Evolutionary conservation across 1,284 basidiomycete species (phyloP), one percentile per base, ranked within the genome.

Genomic region (Fomes fomentarius): DNA sequence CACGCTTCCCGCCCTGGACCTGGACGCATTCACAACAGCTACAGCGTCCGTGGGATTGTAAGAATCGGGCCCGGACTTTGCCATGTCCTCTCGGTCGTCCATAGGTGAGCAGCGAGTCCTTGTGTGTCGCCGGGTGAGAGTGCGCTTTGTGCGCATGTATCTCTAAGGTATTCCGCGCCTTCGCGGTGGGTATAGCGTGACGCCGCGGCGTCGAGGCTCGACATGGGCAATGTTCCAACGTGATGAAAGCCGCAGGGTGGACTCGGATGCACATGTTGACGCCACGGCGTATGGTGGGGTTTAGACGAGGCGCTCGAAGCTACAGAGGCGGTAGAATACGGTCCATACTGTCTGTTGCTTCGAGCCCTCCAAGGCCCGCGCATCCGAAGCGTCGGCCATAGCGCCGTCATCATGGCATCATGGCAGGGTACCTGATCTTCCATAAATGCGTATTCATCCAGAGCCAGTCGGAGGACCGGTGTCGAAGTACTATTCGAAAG

Each of bases 251-350:
- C n/a, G n/a, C n/a, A n/a, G n/a, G n/a, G n/a, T n/a, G n/a, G n/a
- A n/a, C n/a, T n/a, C n/a, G n/a, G 12, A 11, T 40, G 38, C 8
- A 24, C 19, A 17, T 15, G 19, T 33, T 17, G 24, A 40, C 38
- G 11, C 30, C 19, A 12, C 43, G 43, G 43, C 43, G 30, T n/a
- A 17, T 21, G 30, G n/a, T 39, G 59, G 59, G 33, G 49, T 28
- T 57, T 57, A 44, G 25, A 53, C 54, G 59, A 54, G 44, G 31
- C 49, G 56, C 59, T 55, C 59, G 59, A 53, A 57, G 59, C 53
- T 57, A 61, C 53, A 54, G 59, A 52, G 56, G 59, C 40, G 42
- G 30, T 58, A 58, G 50, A 46, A 42, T 40, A 31, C 43, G 30
- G 30, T 12, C 21, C 12, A 14, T 22, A 50, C 48, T 47, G 53